Conservation (phyloP, 2,329 filamentous ascomycete species). For the Cladosporium sp. region DNA sequence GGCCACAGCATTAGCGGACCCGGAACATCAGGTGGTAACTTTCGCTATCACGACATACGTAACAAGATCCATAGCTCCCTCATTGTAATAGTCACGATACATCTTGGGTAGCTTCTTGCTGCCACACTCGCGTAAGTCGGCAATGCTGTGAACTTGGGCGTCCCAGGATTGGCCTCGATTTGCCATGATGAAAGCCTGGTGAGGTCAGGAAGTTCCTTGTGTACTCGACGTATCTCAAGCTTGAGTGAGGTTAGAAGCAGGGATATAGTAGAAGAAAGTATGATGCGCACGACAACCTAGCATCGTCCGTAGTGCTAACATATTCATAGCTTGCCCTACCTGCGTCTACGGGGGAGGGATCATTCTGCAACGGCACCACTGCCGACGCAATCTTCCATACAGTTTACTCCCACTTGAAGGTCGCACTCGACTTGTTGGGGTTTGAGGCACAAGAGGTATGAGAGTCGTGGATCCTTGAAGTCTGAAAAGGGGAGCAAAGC, state of each 20-base stretch:
- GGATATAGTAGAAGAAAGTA: background rate
- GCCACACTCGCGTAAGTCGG: constrained; percentile 19
- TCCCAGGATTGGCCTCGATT: constrained; percentile 4
- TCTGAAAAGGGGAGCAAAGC: background rate
- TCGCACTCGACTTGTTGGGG: background rate
- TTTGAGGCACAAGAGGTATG: background rate
- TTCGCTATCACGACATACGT: constrained; percentile 32
- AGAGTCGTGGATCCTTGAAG: background rate
- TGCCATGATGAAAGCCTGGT: background rate
- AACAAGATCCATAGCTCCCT: constrained; percentile 31
- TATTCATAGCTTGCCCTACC: background rate
- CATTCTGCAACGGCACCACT: background rate
- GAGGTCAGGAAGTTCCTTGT: background rate
- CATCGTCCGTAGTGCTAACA: background rate
- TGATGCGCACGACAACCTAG: background rate
- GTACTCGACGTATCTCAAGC: background rate
- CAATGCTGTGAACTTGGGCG: constrained; percentile 22
- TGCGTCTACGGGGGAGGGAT: background rate
- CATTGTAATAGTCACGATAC: constrained; percentile 41
- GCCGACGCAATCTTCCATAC: background rate
- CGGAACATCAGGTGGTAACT: background rate
- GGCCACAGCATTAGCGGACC: background rate
- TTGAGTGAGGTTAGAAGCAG: background rate
- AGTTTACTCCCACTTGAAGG: background rate
- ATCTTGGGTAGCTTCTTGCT: constrained; percentile 23